Evolutionary conservation across 106 monocot genomes (phyloP).

Genomic region (Xerophyta viscosa): DNA sequence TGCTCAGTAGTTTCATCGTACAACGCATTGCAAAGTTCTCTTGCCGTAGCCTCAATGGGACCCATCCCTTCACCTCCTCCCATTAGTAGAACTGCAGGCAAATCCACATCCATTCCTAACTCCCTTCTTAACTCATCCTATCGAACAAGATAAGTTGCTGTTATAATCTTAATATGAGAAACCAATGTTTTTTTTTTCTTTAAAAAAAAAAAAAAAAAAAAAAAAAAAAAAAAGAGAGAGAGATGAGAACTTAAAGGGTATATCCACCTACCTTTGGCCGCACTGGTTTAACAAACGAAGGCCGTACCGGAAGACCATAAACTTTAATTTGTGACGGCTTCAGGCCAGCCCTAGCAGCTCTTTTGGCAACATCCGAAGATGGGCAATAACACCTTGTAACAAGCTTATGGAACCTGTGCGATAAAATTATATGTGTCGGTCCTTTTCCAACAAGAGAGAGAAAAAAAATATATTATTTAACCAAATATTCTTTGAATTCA

Average conservation of each 20-base stretch:
- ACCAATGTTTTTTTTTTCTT: too few relatives aligned
- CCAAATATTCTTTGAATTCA: neutral
- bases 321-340: conserved; percentile 81
- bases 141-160: neutral
- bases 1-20: conserved; percentile 53
- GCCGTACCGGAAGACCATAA: conserved; percentile 95
- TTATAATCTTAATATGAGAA: neutral
- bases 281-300: conserved; percentile 83
- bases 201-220: conserved; percentile 12
- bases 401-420: conserved; percentile 98
- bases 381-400: conserved; percentile 99
- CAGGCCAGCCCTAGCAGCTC: conserved; percentile 83
- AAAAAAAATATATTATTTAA: conserved; percentile 5
- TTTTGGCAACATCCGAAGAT: conserved; percentile 79
- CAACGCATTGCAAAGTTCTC: conserved; percentile 60
- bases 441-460: too few relatives aligned
- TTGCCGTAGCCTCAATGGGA: conserved; percentile 93
- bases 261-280: conserved; percentile 42
- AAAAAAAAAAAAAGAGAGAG: neutral
- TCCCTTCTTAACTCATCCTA: conserved; percentile 77
- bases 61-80: conserved; percentile 99
- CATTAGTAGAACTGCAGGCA: conserved; percentile 93
- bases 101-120: conserved; percentile 75
- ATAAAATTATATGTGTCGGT: too few relatives aligned
- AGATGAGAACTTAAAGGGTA: neutral